phyloP scores from a whole-genome alignment of 108 stramenopile species.

The Skeletonema tropicum region DNA sequence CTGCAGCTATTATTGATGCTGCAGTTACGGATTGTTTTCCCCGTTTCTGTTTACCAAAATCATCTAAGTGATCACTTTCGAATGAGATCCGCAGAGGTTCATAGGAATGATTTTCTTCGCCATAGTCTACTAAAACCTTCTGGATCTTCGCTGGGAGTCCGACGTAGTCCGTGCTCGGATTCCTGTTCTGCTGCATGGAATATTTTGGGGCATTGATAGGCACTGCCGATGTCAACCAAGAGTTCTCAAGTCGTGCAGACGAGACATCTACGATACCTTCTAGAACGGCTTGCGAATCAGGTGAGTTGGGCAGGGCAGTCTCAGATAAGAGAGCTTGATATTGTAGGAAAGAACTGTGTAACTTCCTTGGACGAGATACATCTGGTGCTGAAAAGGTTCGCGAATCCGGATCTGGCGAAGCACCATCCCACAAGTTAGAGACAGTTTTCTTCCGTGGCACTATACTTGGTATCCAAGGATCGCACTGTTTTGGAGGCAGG shows the following conservation, averaged over 20 bases:
- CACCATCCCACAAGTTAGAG: constrained; percentile 30
- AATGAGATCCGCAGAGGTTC: constrained; percentile 43
- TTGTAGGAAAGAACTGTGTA: constrained; percentile 34
- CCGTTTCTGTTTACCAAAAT: constrained; percentile 8
- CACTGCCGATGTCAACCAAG: constrained; percentile 44
- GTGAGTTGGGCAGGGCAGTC: not conserved
- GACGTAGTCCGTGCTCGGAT: constrained; percentile 1
- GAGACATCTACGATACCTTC: constrained; percentile 9
- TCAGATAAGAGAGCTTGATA: constrained; percentile 15
- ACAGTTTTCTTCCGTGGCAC: constrained; percentile 35
- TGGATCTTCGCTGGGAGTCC: constrained; percentile 14
- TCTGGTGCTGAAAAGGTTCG: constrained; percentile 37
- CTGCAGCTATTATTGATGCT: constrained; percentile 48
- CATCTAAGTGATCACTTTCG: constrained; percentile 33
- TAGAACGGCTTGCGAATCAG: not conserved
- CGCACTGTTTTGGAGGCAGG: constrained; percentile 32
- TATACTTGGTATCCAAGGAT: constrained; percentile 44
- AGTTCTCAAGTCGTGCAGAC: constrained; percentile 24
- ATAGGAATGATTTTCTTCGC: constrained; percentile 23
- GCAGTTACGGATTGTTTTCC: constrained; percentile 3
- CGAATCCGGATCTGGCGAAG: constrained; percentile 50
- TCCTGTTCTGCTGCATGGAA: constrained; percentile 4
- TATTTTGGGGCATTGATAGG: constrained; percentile 52
- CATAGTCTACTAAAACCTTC: constrained; percentile 38
- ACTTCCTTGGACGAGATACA: constrained; percentile 43